phyloP scores from a whole-genome alignment of 768 basidiomycete genomes.

The Leccinum variicolor region DNA sequence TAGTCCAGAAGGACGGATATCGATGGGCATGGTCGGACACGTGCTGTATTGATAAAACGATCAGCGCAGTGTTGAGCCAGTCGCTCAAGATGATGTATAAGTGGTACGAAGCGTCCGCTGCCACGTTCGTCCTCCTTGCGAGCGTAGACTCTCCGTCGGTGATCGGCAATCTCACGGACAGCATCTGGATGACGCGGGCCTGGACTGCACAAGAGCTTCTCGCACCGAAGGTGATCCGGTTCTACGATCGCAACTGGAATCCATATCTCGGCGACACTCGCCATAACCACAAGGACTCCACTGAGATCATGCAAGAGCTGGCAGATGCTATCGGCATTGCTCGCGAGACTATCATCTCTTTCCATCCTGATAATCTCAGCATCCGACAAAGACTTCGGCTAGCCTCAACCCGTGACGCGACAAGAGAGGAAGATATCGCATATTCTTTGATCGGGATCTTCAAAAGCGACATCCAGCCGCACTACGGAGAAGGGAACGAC shows the following conservation, averaged over 20 bases:
- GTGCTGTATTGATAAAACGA: neutral
- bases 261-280: neutral
- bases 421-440: neutral
- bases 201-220: neutral
- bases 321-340: neutral
- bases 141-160: neutral
- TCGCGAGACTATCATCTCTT: neutral
- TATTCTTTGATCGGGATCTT: neutral
- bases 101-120: neutral
- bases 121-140: neutral
- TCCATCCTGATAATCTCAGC: neutral
- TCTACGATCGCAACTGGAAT: neutral
- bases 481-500: neutral
- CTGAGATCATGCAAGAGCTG: neutral
- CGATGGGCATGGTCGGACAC: neutral
- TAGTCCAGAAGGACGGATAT: neutral
- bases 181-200: neutral
- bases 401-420: neutral
- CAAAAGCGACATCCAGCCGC: neutral
- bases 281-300: neutral
- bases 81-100: neutral
- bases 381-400: neutral
- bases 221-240: neutral
- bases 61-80: neutral
- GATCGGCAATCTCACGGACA: neutral